phyloP scores from a whole-genome alignment of 2,329 filamentous ascomycete species.

The Exophiala xenobiotica region DNA sequence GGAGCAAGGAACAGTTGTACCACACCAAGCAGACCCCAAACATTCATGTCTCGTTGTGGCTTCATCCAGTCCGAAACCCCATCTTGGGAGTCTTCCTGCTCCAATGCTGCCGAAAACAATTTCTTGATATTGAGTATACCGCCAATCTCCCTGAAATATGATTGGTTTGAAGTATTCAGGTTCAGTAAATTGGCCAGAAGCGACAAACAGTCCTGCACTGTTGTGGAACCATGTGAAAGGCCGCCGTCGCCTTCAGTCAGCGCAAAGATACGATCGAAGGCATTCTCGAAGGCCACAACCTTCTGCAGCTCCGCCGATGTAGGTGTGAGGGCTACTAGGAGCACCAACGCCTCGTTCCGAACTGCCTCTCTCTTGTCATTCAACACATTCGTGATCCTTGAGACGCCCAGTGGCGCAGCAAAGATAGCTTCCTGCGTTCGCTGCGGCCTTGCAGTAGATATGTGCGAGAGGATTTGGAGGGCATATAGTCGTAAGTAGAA shows the following conservation, averaged over 20 bases:
- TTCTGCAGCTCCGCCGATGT: constrained; percentile 88
- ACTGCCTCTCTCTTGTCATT: constrained; percentile 85
- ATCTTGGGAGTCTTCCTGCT: constrained; percentile 51
- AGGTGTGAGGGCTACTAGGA: constrained; percentile 85
- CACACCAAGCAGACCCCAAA: constrained; percentile 85
- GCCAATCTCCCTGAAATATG: constrained; percentile 86
- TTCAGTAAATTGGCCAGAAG: constrained; percentile 84
- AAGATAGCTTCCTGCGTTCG: constrained; percentile 93
- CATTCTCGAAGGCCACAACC: constrained; percentile 90
- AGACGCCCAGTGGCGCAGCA: constrained; percentile 82
- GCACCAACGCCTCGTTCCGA: constrained; percentile 78
- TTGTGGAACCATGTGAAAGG: constrained; percentile 75
- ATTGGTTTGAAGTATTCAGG: constrained; percentile 87
- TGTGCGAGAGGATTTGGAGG: constrained; percentile 82
- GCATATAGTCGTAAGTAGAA: constrained; percentile 92
- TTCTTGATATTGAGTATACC: constrained; percentile 71
- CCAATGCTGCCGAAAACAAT: constrained; percentile 63
- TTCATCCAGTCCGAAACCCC: constrained; percentile 72
- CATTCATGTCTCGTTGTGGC: constrained; percentile 79
- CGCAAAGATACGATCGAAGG: constrained; percentile 81
- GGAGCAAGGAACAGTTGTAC: constrained; percentile 79
- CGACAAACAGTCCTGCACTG: constrained; percentile 90
- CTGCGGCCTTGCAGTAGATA: constrained; percentile 80
- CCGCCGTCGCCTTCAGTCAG: constrained; percentile 82
- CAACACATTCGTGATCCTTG: constrained; percentile 76